These are phyloP conservation scores for Plectosphaerella cucumerina DNA, from an alignment of 2,329 filamentous ascomycete species.

Conservation along the genomic window DNA sequence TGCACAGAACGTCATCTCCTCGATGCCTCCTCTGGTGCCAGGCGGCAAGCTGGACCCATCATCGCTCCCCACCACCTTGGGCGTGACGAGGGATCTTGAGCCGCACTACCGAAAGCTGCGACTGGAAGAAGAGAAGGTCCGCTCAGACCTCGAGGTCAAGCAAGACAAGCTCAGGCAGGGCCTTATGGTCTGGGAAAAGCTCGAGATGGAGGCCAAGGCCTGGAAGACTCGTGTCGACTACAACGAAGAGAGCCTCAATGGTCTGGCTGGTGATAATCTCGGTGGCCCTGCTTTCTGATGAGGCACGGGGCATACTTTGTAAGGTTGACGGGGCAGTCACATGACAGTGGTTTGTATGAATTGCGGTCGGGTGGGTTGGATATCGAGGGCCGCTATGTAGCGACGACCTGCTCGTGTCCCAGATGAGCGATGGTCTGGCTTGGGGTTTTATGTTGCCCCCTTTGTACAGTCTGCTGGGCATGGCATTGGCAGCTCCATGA, in stretches of 20 bases:
- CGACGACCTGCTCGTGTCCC: too few relatives aligned
- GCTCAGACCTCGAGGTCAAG: constrained; percentile 47
- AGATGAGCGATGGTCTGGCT: too few relatives aligned
- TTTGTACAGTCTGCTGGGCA: too few relatives aligned
- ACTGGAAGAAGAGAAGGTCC: constrained; percentile 54
- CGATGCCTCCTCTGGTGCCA: constrained; percentile 46
- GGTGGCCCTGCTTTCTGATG: constrained; percentile 50
- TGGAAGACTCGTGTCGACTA: constrained; percentile 53
- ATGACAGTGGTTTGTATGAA: too few relatives aligned
- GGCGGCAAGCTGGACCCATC: constrained; percentile 51
- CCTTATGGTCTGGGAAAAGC: constrained; percentile 48
- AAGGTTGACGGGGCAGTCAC: too few relatives aligned
- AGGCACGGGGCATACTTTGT: too few relatives aligned
- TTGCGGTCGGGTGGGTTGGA: too few relatives aligned
- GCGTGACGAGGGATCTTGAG: constrained; percentile 50
- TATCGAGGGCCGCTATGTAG: too few relatives aligned
- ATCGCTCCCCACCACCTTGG: constrained; percentile 34
- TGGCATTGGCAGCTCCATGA: too few relatives aligned
- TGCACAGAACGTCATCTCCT: constrained; percentile 47
- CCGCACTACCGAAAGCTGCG: constrained; percentile 48
- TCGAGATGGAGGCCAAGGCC: constrained; percentile 49
- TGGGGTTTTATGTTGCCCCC: too few relatives aligned
- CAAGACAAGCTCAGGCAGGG: constrained; percentile 52
- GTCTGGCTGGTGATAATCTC: constrained; percentile 50
- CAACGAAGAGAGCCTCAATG: constrained; percentile 53